Evolutionary conservation across 495 filamentous ascomycete species (phyloP).

Genomic region (Xylaria grammica): DNA sequence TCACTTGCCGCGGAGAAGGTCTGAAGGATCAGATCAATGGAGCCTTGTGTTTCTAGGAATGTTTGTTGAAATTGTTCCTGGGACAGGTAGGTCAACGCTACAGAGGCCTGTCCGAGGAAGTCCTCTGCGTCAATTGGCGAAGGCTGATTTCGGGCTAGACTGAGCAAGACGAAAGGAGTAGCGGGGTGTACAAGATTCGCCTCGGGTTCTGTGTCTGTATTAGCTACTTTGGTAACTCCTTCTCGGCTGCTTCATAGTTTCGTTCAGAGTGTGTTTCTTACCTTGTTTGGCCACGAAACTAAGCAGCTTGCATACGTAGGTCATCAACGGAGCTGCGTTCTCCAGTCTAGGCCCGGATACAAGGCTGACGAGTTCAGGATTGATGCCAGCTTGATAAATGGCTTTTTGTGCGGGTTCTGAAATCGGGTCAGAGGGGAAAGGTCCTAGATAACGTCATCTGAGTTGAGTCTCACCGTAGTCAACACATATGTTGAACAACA

Average conservation of each 20-base stretch:
- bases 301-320: constrained; percentile 54
- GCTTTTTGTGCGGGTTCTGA: constrained; percentile 60
- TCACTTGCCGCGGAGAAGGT: constrained; percentile 39
- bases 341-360: constrained; percentile 41
- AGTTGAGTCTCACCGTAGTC: constrained; percentile 65
- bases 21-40: constrained; percentile 37
- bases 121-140: constrained; percentile 39
- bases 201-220: constrained; percentile 40
- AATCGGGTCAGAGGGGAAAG: neutral
- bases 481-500: constrained; percentile 75
- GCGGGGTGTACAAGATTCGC: constrained; percentile 37
- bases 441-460: constrained; percentile 22
- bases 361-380: constrained; percentile 44
- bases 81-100: constrained; percentile 48
- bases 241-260: neutral
- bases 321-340: constrained; percentile 37
- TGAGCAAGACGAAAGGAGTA: constrained; percentile 42
- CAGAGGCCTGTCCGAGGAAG: constrained; percentile 41
- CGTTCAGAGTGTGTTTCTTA: constrained; percentile 21
- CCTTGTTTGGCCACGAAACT: constrained; percentile 53
- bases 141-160: constrained; percentile 30
- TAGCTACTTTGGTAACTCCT: constrained; percentile 21
- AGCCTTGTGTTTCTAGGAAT: constrained; percentile 44
- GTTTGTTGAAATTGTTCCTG: constrained; percentile 49
- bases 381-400: constrained; percentile 50